Conservation (phyloP, 352 stramenopile genomes). For the Lagenidium giganteum region DNA sequence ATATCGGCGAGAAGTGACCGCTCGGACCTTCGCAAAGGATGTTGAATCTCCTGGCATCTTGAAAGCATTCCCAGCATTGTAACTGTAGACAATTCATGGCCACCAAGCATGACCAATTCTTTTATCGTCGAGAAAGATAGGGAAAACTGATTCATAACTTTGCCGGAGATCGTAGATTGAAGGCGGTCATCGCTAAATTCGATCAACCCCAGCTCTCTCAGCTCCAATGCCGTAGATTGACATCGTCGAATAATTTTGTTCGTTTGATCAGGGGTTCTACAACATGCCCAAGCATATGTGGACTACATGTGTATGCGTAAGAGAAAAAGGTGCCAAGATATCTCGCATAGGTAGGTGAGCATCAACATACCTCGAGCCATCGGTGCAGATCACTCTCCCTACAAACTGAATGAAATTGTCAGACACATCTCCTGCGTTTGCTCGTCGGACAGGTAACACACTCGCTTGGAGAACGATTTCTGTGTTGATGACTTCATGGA, state of each 20-base stretch:
- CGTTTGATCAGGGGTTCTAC: no score
- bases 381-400: no score
- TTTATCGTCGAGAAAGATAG: conserved; percentile 53
- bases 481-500: no score
- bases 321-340: no score
- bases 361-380: no score
- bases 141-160: conserved; percentile 65
- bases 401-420: conserved; percentile 18
- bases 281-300: no score
- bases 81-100: conserved; percentile 1
- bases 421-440: no score
- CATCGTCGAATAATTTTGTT: no score
- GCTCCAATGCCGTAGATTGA: conserved; percentile 22
- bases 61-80: conserved; percentile 13
- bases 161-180: conserved; percentile 19
- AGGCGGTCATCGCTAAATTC: conserved; percentile 20
- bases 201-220: conserved; percentile 25
- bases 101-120: conserved; percentile 23
- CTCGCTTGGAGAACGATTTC: no score
- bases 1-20: conserved; percentile 16
- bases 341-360: no score
- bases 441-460: no score
- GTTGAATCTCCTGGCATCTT: conserved; percentile 13
- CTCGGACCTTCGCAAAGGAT: conserved; percentile 18
- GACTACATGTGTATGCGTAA: no score